Base-by-base conservation (phyloP, 176 grass and related monocot species). In the Cenchrus purpureus region DNA sequence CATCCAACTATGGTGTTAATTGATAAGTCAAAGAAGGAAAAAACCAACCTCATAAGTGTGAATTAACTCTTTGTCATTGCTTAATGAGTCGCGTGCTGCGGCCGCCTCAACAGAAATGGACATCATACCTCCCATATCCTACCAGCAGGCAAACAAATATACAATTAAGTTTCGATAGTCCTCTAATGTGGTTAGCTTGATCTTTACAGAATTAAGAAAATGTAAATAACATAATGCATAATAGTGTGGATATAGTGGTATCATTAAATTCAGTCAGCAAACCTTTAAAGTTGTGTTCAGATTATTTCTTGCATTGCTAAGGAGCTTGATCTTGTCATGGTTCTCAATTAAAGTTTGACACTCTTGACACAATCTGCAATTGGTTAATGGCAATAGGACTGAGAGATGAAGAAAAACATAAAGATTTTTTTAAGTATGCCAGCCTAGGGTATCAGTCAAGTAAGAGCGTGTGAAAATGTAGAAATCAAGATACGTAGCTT, bases 71-170 rank as follows among this genome's bases (percentile, higher is more conserved):
- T 91, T 99, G 85, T 97, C 97, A 78, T 99, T 83, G 5, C 82
- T 99, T 84, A 97, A 88, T 52, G 94, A 99, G 78, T 94, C 90
- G 54, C 79, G 94, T 82, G 97, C 94, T 84, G 97, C 97, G 78
- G 90, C 88, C 65, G 97, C 94, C 86, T 99, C 97, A 84, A 99
- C 94, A 94, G 97, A 99, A 91, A 99, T 99, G 12, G 94, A 99
- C 97, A 99, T 99, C 97, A 99, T 99, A 73, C 97, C 97, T 88
- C 92, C 94, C 50, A 99, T 89, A 86, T 99, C 97, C 97, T 99
- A 79, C 52, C 31, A 89, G 71, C 65, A 84, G 31, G 65, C 9
- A 83, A 88, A 45, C 19, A 83, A 42, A 46, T 40, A 83, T 59
- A 67, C 74, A 34, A 63, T 78, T 45, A 81, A 19, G 12, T 67